A percentile compares a stretch with the other conserved stretches of the same genome.
These are phyloP conservation scores for Neospora caninum DNA, from an alignment of 169 alveolate species.

Conservation along the genomic window DNA sequence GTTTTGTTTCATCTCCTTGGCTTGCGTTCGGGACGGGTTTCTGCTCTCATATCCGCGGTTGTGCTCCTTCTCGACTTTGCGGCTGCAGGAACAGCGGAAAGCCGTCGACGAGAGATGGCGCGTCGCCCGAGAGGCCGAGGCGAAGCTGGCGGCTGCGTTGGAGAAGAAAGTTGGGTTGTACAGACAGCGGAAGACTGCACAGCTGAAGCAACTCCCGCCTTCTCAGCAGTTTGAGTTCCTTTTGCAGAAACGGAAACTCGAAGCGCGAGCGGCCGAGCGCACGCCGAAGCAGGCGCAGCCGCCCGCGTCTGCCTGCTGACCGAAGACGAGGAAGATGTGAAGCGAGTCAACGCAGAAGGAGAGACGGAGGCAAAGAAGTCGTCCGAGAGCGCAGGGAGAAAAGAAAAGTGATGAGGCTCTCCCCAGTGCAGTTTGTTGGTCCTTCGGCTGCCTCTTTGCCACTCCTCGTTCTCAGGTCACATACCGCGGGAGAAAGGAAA, in stretches of 20 bases:
- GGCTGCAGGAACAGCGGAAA: not conserved
- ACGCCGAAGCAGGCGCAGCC: not conserved
- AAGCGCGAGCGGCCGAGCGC: not conserved
- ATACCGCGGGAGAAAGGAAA: no score
- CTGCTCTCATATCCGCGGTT: no score
- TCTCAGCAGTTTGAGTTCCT: not conserved
- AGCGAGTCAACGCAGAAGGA: no score
- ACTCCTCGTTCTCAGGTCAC: no score
- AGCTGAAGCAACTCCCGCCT: not conserved
- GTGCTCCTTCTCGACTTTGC: no score
- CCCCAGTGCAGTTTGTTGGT: no score
- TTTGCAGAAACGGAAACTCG: not conserved
- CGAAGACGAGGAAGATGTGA: not conserved
- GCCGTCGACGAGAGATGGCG: not conserved
- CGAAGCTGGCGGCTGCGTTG: constrained; percentile 26
- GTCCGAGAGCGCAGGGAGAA: no score
- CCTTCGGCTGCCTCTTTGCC: no score
- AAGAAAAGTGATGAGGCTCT: no score
- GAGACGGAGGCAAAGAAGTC: no score
- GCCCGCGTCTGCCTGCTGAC: not conserved
- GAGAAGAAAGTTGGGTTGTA: constrained; percentile 15
- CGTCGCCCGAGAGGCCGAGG: constrained; percentile 9
- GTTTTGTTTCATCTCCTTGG: no score
- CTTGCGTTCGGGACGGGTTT: no score
- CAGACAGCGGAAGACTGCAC: constrained; percentile 16